Percentiles rank a stretch among this genome's conserved stretches.
Evolutionary conservation across 768 basidiomycete species (phyloP).

Genomic region (Daedaleopsis sinensis): DNA sequence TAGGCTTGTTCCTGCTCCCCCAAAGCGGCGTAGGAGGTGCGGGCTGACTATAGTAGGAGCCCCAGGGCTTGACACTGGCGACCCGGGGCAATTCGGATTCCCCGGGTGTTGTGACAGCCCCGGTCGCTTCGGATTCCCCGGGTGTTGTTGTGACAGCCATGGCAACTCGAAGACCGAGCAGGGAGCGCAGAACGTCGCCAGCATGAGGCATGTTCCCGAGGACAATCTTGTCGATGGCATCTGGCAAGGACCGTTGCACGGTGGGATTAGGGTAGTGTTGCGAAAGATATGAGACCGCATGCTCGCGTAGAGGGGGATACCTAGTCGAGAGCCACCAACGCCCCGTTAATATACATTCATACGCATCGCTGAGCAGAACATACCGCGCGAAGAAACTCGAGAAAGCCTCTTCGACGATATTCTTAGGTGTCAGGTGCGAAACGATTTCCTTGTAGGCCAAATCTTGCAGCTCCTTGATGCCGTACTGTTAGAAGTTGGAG

Average conservation of each 20-base stretch:
- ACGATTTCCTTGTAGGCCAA: slow-evolving; percentile 19
- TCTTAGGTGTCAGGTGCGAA: slow-evolving; percentile 7
- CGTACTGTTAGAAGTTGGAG: slow-evolving; percentile 15
- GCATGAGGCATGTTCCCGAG: slow-evolving; percentile 16
- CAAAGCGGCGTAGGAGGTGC: no score
- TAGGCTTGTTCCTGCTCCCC: no score
- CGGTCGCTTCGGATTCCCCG: no score
- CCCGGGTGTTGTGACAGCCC: no score
- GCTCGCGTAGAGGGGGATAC: slow-evolving; percentile 17
- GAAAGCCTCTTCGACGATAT: slow-evolving; percentile 29
- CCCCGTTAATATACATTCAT: no score
- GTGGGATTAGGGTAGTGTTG: slow-evolving; percentile 2
- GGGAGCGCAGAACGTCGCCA: slow-evolving; percentile 6
- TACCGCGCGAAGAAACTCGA: slow-evolving; percentile 27
- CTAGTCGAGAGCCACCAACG: slow-evolving; percentile 1
- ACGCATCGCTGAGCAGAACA: not conserved
- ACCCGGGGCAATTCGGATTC: no score
- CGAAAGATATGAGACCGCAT: slow-evolving; percentile 15
- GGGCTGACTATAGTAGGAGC: no score
- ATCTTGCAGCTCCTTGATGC: slow-evolving; percentile 20
- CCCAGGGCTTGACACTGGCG: no score
- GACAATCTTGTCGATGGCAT: slow-evolving; percentile 4
- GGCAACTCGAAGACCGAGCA: slow-evolving; percentile 8
- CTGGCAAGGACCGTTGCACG: slow-evolving; percentile 2
- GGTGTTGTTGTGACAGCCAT: not conserved